Base-by-base conservation (phyloP, 805 yeast genomes). In the Ogataea glucozyma region DNA sequence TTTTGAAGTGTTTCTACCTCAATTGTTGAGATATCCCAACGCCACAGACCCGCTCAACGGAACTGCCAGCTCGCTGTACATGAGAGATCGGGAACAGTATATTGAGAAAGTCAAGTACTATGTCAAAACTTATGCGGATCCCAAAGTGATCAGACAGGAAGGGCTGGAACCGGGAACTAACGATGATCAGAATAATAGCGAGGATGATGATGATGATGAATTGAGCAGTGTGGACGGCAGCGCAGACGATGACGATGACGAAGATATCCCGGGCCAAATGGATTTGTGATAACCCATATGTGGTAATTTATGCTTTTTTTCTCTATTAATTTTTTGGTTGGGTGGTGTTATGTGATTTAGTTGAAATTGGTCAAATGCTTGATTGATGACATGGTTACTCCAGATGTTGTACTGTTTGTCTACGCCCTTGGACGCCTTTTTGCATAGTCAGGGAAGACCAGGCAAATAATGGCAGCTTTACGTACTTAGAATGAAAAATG, bases 21-120 rank as follows among this genome's bases (percentile, higher is more conserved):
- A 95, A 56, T 69, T 91, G 44, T 70, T 91, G 48, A 78, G 90
- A 42, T 93, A 91, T 58, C 97, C 98, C 14, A 91, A 91, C 58
- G 91, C 98, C 1, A 72, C 91, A 11, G 99, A 91, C 62, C 99
- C 99, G 1, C 73, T 91, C 49, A 91, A 91, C 58, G 82, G 89
- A 9, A 93, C 86, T 46, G 98, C 98, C 0, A 87, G 95, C 5
- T 79, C 84, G 12, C 66, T 91, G 42, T 80, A 86, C 70, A 71
- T 83, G 48, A 76, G 81, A 43, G 88, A 88, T 55, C 82, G 79
- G 47, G 68, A 72, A 19, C 66, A 73, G 39, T 91, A 91, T 60
- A 78, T 76, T 38, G 79, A 72, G 39, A 81, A 78, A 52, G 95
- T 93, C 5, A 79, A 74, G 57, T 78, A 75, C 27, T 87, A 88